Evolutionary conservation across 805 yeast genomes (phyloP).

Genomic region (Sugiyamaella americana): DNA sequence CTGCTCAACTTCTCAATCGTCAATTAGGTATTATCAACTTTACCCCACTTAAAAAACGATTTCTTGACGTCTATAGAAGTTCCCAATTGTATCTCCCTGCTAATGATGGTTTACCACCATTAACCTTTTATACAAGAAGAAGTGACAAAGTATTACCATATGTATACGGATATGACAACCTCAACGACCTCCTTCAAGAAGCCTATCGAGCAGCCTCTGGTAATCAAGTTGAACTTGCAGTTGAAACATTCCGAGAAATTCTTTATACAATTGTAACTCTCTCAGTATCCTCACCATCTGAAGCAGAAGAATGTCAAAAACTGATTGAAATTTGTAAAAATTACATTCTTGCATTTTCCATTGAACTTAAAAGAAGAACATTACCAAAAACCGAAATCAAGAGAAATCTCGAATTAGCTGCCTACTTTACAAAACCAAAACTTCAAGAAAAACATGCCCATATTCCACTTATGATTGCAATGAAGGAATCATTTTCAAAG

Average conservation of each 20-base stretch:
- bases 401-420: slow-evolving; percentile 90
- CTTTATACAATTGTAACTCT: slow-evolving; percentile 68
- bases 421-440: slow-evolving; percentile 84
- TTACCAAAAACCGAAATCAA: slow-evolving; percentile 58
- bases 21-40: slow-evolving; percentile 84
- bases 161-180: slow-evolving; percentile 64
- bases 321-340: slow-evolving; percentile 73
- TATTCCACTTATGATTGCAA: slow-evolving; percentile 89
- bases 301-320: slow-evolving; percentile 68
- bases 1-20: slow-evolving; percentile 84
- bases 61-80: slow-evolving; percentile 77
- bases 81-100: slow-evolving; percentile 72
- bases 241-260: slow-evolving; percentile 68
- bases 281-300: slow-evolving; percentile 66
- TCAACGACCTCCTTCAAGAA: slow-evolving; percentile 55
- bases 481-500: slow-evolving; percentile 83
- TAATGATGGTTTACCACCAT: slow-evolving; percentile 64
- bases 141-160: slow-evolving; percentile 50
- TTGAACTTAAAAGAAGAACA: slow-evolving; percentile 83
- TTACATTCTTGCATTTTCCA: slow-evolving; percentile 85
- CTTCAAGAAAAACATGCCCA: slow-evolving; percentile 77
- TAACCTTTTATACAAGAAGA: slow-evolving; percentile 61
- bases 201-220: slow-evolving; percentile 78
- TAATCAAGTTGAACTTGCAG: slow-evolving; percentile 77
- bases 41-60: slow-evolving; percentile 79